Evolutionary conservation across 1,139 yeast genomes (phyloP), one percentile per base, ranked within the genome.

Genomic region (Candida anutae): DNA sequence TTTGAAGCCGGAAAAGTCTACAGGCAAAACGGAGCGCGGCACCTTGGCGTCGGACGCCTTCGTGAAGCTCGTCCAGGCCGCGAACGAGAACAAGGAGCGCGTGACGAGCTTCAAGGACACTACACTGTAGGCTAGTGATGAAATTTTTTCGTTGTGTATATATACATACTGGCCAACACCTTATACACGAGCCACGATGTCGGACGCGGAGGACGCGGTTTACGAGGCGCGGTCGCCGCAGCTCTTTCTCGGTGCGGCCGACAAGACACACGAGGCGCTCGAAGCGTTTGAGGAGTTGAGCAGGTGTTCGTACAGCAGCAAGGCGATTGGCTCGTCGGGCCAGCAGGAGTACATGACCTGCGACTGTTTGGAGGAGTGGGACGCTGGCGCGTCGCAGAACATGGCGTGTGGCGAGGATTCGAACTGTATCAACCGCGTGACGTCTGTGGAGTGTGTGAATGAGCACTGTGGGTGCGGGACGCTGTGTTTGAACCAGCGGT

Each of bases 401-500:
- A 41, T 50, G 21, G 95, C 96, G 4, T 90, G 98, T 66, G 84
- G 77, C 17, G 85, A 81, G 23, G 82, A 80, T 38, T 77, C 88
- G 15, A 87, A 80, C 50, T 90, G 98, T 68, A 87, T 90, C 42
- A 90, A 90, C 53, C 59, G 97, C 29, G 72, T 85, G 34, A 90
- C 97, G 1, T 79, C 88, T 23, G 88, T 90, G 25, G 98, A 90
- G 53, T 90, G 98, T 69, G 70, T 77, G 3, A 74, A 81, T 45
- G 81, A 66, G n/a, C 63, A 66, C 30, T 73, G 85, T 45, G 48
- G 65, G 4, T 88, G 97, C 53, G 95, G 95, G 13, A 62, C 69
- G 22, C 63, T 70, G 44, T 90, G 98, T 58, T 77, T 69, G 38
- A 90, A 90, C 51, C 95, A 87, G 51, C 59, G 97, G 35, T 88